Percentiles rank a stretch among this genome's conserved stretches.
phyloP scores from a whole-genome alignment of 306 rosid species.

The Ziziphus jujuba region DNA sequence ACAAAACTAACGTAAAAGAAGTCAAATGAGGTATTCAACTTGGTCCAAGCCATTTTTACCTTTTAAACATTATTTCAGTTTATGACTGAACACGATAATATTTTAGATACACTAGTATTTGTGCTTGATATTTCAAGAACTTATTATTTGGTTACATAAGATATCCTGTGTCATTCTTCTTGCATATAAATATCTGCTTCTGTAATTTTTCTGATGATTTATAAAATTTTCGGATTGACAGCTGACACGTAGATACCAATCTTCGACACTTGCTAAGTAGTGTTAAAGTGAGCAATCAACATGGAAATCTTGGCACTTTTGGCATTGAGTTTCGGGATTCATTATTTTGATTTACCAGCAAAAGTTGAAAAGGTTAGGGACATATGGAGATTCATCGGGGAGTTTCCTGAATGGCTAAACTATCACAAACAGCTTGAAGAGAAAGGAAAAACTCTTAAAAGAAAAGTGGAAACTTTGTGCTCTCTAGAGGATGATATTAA shows the following conservation, averaged over 20 bases:
- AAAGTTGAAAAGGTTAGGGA: background rate
- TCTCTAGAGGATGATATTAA: background rate
- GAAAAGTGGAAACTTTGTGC: background rate
- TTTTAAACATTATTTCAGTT: too few relatives aligned
- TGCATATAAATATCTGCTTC: background rate
- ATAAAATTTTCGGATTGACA: background rate
- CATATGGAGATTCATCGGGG: background rate
- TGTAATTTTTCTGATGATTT: background rate
- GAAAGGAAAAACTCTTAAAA: background rate
- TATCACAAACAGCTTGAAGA: background rate
- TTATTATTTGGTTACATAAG: background rate
- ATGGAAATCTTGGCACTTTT: background rate
- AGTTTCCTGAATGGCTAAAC: constrained; percentile 6
- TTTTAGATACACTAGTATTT: too few relatives aligned
- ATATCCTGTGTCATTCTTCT: background rate
- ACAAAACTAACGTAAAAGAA: too few relatives aligned
- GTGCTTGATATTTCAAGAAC: too few relatives aligned
- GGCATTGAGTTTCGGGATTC: background rate
- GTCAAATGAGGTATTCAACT: too few relatives aligned
- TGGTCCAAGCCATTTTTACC: too few relatives aligned
- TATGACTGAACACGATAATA: too few relatives aligned
- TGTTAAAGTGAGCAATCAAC: background rate
- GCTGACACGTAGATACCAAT: background rate
- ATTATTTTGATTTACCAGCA: background rate
- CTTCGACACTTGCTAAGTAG: background rate